Percentiles rank a stretch among this genome's conserved stretches.
These are phyloP conservation scores for Canna indica DNA, from an alignment of 176 grass and related monocot genomes.

Conservation along the genomic window DNA sequence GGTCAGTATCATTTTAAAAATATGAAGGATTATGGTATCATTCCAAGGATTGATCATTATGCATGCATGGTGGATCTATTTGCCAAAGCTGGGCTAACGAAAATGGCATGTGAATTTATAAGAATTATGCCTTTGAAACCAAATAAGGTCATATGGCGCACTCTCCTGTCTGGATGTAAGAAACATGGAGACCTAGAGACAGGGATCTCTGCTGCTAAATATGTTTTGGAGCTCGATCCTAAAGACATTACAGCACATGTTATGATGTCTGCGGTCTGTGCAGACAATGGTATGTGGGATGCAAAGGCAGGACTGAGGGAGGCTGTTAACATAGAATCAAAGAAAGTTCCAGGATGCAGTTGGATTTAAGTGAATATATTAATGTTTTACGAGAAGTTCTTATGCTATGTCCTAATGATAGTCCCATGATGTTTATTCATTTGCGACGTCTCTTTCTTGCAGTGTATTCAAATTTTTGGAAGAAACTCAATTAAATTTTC, in stretches of 20 bases:
- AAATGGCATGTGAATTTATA: conserved; percentile 16
- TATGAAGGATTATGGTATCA: conserved; percentile 8
- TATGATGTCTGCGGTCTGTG: conserved; percentile 9
- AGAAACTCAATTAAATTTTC: not conserved
- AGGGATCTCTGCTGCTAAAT: conserved; percentile 2
- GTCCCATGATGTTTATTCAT: not conserved
- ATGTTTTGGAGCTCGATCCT: not conserved
- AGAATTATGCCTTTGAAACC: conserved; percentile 10
- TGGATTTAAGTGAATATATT: conserved; percentile 2
- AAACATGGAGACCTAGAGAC: conserved; percentile 1
- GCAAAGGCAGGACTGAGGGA: not conserved
- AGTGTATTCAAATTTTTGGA: not conserved
- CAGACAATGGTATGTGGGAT: conserved; percentile 12
- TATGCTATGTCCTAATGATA: not conserved
- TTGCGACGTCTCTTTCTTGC: not conserved
- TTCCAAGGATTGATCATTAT: conserved; percentile 15
- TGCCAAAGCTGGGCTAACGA: conserved; percentile 4
- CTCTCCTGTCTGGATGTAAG: conserved; percentile 17
- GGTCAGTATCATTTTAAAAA: conserved; percentile 9
- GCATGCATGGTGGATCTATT: conserved; percentile 22
- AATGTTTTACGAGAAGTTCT: not conserved
- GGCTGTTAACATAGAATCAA: not conserved
- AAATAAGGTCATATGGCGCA: conserved; percentile 12
- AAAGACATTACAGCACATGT: conserved; percentile 7
- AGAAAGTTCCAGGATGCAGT: conserved; percentile 16